Evolutionary conservation across 225 moss, liverwort and hornwort species (phyloP), one percentile per base, ranked within the genome.

Genomic region (Ulota crispa): DNA sequence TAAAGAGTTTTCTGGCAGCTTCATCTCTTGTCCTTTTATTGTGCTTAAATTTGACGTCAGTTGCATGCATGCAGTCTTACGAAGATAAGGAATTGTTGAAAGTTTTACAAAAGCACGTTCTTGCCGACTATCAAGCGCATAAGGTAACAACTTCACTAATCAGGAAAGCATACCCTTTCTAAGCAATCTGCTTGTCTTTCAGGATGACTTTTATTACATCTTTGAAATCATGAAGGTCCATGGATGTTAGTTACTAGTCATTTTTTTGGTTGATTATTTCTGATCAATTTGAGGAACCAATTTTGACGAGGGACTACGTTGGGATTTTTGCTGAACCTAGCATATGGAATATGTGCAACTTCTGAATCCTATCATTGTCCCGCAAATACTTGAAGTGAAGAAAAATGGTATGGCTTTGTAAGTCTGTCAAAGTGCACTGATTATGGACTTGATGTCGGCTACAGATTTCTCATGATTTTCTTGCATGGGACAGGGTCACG

Each of bases 91-190:
- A 91, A 73, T 88, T 91, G 28, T 84, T 96, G 66, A 96, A 94
- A 81, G 94, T 93, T 75, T 83, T 99, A 41, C 91, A 92, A 68
- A 99, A 94, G 88, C 95, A 99, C 78, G 84, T 99, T 72, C 94
- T 99, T 69, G 92, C 94, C 65, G 98, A 99, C 87, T 99, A 99
- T 78, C 96, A 96, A 88, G 94, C 87, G 82, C 94, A 96, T 59
- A 96, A 93, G 95, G 97, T 91, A 63, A 64, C 26, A 63, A 72
- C 53, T 30, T 50, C 77, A 77, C 72, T 73, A 16, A 72, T 62
- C 37, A 62, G 53, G 68, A 80, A 47, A 79, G 61, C 59, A 14
- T 42, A 68, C 31, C 26, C 70, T 76, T 76, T 73, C 75, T 41
- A 23, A 28, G 65, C 7, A 61, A 55, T 62, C 28, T 78, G 76